Conservation (phyloP, 129 eudicot genomes). For the Pseudognaphalium luteoalbum region DNA sequence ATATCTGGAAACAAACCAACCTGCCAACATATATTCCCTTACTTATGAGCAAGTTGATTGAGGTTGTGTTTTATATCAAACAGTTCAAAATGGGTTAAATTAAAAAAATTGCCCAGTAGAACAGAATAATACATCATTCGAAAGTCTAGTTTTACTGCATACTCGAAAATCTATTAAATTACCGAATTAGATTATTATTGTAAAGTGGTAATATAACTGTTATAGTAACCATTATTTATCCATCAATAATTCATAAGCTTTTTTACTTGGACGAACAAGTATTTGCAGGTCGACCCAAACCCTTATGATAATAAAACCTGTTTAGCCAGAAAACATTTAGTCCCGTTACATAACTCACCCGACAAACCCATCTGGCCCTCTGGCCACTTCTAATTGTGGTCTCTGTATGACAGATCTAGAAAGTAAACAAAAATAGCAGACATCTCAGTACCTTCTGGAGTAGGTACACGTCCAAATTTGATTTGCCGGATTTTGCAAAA, state of each 20-base stretch:
- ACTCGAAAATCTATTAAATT: not conserved
- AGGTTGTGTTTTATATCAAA: not conserved
- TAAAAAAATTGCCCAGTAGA: not conserved
- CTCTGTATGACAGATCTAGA: no score
- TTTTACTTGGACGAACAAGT: not conserved
- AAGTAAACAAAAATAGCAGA: no score
- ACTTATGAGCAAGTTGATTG: not conserved
- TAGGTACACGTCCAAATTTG: constrained; percentile 74
- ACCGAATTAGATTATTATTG: not conserved
- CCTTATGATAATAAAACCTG: not conserved
- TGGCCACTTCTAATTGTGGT: no score
- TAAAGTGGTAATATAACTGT: not conserved
- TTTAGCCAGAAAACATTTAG: no score
- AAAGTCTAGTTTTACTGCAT: not conserved
- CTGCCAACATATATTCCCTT: constrained; percentile 37
- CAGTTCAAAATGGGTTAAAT: not conserved
- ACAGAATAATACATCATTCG: not conserved
- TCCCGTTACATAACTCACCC: no score
- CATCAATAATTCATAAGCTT: not conserved
- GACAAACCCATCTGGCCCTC: no score
- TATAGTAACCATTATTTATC: not conserved
- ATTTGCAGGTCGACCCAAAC: not conserved
- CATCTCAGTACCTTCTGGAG: constrained; percentile 68
- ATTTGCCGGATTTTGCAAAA: constrained; percentile 58
- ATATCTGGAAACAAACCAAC: constrained; percentile 95